These are phyloP conservation scores for Aspergillus diversus DNA, from an alignment of 495 filamentous ascomycete genomes.

Conservation along the genomic window DNA sequence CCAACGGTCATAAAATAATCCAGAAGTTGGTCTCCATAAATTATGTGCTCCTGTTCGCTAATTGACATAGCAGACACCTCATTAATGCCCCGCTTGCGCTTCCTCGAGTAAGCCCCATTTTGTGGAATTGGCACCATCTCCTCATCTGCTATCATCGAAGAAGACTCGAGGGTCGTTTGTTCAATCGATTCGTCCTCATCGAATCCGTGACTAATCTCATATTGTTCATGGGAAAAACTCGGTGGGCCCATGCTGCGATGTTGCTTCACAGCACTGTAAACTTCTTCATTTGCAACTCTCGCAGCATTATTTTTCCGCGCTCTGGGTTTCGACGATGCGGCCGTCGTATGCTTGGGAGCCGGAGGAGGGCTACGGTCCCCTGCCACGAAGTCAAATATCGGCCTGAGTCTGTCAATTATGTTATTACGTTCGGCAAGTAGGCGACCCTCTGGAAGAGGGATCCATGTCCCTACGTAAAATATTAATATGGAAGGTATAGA, in stretches of 20 bases:
- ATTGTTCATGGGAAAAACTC: constrained; percentile 57
- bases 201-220: constrained; percentile 59
- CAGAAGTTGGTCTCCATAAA: constrained; percentile 87
- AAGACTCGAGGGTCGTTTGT: constrained; percentile 75
- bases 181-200: constrained; percentile 83
- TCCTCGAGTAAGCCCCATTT: constrained; percentile 68
- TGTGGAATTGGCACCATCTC: constrained; percentile 71
- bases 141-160: constrained; percentile 81
- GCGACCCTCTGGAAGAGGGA: constrained; percentile 81
- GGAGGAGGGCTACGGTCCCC: constrained; percentile 88
- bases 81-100: constrained; percentile 71
- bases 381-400: constrained; percentile 88
- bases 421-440: constrained; percentile 82
- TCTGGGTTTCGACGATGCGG: constrained; percentile 65
- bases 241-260: constrained; percentile 48
- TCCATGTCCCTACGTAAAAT: constrained; percentile 78
- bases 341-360: constrained; percentile 83
- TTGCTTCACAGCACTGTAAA: constrained; percentile 45
- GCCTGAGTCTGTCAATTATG: constrained; percentile 75
- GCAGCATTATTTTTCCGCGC: constrained; percentile 55
- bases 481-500: constrained; percentile 22
- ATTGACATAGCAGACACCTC: constrained; percentile 63
- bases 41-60: constrained; percentile 78
- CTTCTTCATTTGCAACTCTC: constrained; percentile 39
- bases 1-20: constrained; percentile 92